Base-by-base conservation (phyloP, 1,284 basidiomycete genomes). In the Gomphus sp. region DNA sequence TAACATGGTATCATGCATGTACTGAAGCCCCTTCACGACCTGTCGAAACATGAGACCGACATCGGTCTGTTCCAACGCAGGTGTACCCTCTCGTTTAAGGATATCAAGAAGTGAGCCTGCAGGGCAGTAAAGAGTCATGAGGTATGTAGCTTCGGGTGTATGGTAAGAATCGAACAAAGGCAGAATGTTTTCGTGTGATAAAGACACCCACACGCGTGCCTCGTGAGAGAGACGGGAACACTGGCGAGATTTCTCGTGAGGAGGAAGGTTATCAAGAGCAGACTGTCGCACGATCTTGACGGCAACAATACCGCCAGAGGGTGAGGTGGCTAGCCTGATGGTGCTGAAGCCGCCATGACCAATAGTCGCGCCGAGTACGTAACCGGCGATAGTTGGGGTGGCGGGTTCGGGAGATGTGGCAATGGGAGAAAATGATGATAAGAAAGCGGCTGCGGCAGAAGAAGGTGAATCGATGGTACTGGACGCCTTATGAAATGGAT, bases 11-110 rank as follows among this genome's bases (percentile, higher is more conserved):
- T 88, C 83, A 71, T 98, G 95, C 66, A 99, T 73, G 70, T 93
- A 95, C 59, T 84, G 78, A 64, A 98, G 75, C 11, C 93, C 95
- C 51, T 86, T 79, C 37, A 93, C 91, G 60, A 98, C 84, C 71
- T 97, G 93, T 52, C 87, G 81, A 70, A 98, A 95, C 79, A 93
- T 88, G 74, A 87, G 89, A 55, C 91, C 85, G 0, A 85, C 90
- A 60, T 91, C 91, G 65, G 91, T 89, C 63, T 82, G 83, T 28
- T 79, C 79, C 34, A 87, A 69, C 55, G 78, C 82, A 5, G 84
- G 85, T 0, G 70, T 70, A 4, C 86, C 89, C 61, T 84, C 84
- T 53, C 86, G 75, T 67, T 85, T 82, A 61, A 97, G 77, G 56
- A 94, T 89, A 68, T 95, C 89, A 66, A 90, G 87, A 51, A 98